These are phyloP conservation scores for Flaveria robusta DNA, from an alignment of 129 eudicot species.

Conservation along the genomic window DNA sequence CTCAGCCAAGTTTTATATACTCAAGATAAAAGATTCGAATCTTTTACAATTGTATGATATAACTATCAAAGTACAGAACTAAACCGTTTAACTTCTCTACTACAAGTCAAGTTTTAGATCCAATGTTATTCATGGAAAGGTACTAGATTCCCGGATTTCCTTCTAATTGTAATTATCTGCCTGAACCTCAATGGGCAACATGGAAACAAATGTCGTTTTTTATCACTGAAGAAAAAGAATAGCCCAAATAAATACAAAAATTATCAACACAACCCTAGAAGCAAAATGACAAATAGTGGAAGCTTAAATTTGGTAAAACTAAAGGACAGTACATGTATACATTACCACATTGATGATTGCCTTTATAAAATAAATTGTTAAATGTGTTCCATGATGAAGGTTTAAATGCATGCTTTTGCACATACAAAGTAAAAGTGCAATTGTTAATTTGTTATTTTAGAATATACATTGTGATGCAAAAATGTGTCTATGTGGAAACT, in stretches of 20 bases:
- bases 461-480: neutral
- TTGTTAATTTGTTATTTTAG: neutral
- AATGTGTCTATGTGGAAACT: neutral
- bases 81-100: slow-evolving; percentile 2
- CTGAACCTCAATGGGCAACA: neutral
- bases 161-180: neutral
- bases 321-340: no score
- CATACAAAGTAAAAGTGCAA: neutral
- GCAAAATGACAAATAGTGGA: neutral
- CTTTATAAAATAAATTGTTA: neutral
- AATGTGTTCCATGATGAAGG: neutral
- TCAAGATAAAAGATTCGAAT: neutral
- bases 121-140: neutral
- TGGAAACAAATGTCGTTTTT: slow-evolving; percentile 1
- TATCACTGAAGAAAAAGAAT: neutral
- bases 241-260: neutral
- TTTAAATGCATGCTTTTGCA: neutral
- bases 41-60: slow-evolving; percentile 1
- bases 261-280: neutral
- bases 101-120: neutral
- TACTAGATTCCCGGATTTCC: slow-evolving; percentile 12
- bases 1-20: neutral
- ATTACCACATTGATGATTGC: neutral
- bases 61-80: slow-evolving; percentile 3
- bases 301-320: neutral